A percentile compares a stretch with the other conserved stretches of the same genome.
Evolutionary conservation across 1,284 basidiomycete species (phyloP).

Genomic region (Trichosporon faecale): DNA sequence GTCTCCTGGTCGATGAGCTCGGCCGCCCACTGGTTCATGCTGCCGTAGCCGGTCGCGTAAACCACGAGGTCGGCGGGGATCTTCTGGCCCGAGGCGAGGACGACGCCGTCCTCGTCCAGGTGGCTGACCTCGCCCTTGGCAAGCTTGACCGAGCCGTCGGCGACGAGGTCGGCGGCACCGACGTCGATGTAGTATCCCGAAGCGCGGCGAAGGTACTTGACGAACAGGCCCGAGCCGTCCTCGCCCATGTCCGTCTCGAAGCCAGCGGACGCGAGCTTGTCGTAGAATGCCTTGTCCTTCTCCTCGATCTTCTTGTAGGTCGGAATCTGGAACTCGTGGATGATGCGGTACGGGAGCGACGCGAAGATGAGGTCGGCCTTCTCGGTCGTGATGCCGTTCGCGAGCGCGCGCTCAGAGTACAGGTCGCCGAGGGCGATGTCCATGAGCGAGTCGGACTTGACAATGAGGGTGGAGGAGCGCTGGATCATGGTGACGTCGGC

Average conservation of each 20-base stretch:
- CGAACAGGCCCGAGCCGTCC: constrained; percentile 24
- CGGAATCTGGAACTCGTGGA: constrained; percentile 57
- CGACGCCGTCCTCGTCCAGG: constrained; percentile 24
- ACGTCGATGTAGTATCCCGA: constrained; percentile 27
- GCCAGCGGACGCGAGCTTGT: constrained; percentile 22
- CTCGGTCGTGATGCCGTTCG: constrained; percentile 57
- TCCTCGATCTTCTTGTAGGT: constrained; percentile 43
- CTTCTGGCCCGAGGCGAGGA: constrained; percentile 17
- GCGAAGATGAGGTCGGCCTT: constrained; percentile 54
- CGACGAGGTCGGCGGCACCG: constrained; percentile 26
- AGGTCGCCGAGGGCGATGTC: constrained; percentile 54
- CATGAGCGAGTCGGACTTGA: constrained; percentile 53
- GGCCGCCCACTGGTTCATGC: constrained; percentile 23
- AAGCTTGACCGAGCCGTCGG: constrained; percentile 31
- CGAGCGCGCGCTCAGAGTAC: constrained; percentile 59
- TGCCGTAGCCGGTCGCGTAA: constrained; percentile 25
- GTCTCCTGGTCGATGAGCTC: constrained; percentile 23
- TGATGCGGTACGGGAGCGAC: constrained; percentile 54
- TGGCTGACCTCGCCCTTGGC: constrained; percentile 27
- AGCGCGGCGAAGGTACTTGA: constrained; percentile 27
- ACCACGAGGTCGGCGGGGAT: constrained; percentile 24
- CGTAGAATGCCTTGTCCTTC: constrained; percentile 22
- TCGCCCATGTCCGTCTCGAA: constrained; percentile 32
- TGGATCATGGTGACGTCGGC: constrained; percentile 50
- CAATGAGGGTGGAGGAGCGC: constrained; percentile 53